Percentiles rank a stretch among this genome's conserved stretches.
Conservation (phyloP, 2,329 filamentous ascomycete genomes). For the Colletotrichum sp. region DNA sequence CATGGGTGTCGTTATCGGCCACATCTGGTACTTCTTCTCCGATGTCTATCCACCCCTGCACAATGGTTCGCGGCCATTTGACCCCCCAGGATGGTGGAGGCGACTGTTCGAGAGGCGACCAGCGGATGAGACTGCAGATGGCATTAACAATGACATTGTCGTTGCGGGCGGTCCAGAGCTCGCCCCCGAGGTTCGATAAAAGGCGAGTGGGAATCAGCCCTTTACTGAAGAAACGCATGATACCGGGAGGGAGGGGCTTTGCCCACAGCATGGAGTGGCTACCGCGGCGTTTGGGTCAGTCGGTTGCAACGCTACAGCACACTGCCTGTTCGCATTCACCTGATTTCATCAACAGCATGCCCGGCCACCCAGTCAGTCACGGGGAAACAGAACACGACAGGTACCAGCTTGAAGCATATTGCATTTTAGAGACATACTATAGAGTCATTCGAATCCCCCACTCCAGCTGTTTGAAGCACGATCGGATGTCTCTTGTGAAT, state of each 20-base stretch:
- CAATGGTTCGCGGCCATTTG: constrained; percentile 82
- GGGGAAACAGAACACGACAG: not conserved
- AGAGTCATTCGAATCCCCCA: not conserved
- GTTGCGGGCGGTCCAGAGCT: constrained; percentile 52
- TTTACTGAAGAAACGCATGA: not conserved
- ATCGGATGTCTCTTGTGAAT: not conserved
- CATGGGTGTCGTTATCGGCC: constrained; percentile 91
- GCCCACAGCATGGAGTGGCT: not conserved
- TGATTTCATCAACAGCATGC: not conserved
- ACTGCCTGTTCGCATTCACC: not conserved
- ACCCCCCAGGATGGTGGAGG: constrained; percentile 90
- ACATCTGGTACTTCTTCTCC: constrained; percentile 97
- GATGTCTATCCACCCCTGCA: constrained; percentile 95
- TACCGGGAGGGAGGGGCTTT: not conserved
- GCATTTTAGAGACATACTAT: not conserved
- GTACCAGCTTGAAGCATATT: not conserved
- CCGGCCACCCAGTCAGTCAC: not conserved
- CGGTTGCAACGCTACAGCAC: not conserved
- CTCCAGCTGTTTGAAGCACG: not conserved
- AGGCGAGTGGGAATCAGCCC: not conserved
- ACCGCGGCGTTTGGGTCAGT: not conserved
- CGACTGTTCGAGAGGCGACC: constrained; percentile 75
- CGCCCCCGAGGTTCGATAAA: constrained; percentile 17
- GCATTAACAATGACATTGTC: constrained; percentile 67
- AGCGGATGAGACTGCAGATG: constrained; percentile 53